phyloP scores from a whole-genome alignment of 2,329 filamentous ascomycete genomes.

The Alternaria incomplexa region DNA sequence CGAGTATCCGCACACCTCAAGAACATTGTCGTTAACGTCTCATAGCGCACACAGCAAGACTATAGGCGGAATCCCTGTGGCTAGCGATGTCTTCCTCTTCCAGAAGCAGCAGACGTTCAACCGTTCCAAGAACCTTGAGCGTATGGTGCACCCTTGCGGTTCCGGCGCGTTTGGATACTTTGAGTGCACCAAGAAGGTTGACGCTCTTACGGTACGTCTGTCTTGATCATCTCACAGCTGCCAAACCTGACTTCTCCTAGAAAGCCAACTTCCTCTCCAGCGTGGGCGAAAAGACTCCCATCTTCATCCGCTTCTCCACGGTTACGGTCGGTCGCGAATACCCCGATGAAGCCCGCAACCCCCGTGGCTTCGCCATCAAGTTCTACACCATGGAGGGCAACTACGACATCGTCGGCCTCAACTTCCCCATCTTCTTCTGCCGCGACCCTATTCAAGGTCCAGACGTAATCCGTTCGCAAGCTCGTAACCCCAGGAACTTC shows the following conservation, averaged over 20 bases:
- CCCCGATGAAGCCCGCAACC: conserved; percentile 55
- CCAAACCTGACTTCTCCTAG: neutral
- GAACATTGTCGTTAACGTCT: neutral
- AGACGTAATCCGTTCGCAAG: conserved; percentile 57
- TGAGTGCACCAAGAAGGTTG: conserved; percentile 51
- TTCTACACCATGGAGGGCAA: conserved; percentile 58
- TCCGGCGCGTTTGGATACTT: conserved; percentile 57
- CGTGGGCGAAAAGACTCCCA: conserved; percentile 51
- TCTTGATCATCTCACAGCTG: neutral
- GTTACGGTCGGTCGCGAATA: conserved; percentile 53
- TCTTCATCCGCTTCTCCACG: conserved; percentile 55
- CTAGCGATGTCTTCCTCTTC: conserved; percentile 59
- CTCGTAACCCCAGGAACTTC: conserved; percentile 57
- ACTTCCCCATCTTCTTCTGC: conserved; percentile 59
- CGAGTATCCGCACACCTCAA: neutral
- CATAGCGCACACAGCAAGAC: conserved; percentile 57
- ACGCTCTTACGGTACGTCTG: conserved; percentile 34
- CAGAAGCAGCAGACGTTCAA: conserved; percentile 65
- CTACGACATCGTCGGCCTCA: conserved; percentile 57
- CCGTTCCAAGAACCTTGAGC: conserved; percentile 59
- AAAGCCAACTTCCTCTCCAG: conserved; percentile 52
- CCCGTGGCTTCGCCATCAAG: conserved; percentile 58
- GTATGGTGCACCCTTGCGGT: conserved; percentile 52
- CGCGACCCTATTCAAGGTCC: conserved; percentile 57
- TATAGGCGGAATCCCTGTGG: conserved; percentile 58